These are phyloP conservation scores for Gryganskiella cystojenkinii DNA, from an alignment of 192 early-diverging fungal genomes.

Conservation along the genomic window DNA sequence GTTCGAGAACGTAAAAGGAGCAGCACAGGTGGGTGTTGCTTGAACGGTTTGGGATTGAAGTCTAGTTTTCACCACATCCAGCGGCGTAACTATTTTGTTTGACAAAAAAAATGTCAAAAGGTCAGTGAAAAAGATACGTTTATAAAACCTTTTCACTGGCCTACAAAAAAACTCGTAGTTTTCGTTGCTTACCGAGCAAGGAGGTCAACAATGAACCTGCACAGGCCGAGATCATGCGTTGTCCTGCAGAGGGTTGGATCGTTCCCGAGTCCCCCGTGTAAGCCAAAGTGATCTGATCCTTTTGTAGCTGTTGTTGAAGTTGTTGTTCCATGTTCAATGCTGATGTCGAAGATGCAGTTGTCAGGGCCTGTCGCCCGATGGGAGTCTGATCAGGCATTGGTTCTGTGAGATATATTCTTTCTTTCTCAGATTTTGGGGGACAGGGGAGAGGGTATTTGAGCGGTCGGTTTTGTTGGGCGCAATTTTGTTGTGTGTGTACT, in stretches of 20 bases:
- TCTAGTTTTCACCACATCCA: conserved; percentile 91
- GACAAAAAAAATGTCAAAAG: not conserved
- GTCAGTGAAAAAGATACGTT: not conserved
- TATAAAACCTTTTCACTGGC: not conserved
- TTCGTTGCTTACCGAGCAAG: conserved; percentile 67
- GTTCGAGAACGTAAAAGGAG: conserved; percentile 37
- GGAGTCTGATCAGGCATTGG: not conserved
- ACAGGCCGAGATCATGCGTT: conserved; percentile 86
- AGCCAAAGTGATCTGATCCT: too few species aligned
- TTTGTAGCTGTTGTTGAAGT: not conserved
- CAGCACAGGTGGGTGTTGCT: conserved; percentile 38
- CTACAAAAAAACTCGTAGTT: not conserved
- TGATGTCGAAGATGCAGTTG: not conserved
- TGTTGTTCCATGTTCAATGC: not conserved
- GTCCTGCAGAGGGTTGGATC: conserved; percentile 55
- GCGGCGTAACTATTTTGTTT: conserved; percentile 85
- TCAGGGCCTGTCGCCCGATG: not conserved
- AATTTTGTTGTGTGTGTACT: too few species aligned
- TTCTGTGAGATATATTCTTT: too few species aligned
- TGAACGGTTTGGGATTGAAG: conserved; percentile 72
- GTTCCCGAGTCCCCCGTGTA: not conserved
- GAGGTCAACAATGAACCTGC: conserved; percentile 86
- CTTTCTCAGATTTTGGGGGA: too few species aligned
- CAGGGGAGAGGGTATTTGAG: too few species aligned
- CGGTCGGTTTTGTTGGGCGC: too few species aligned